Conservation (phyloP, 768 basidiomycete genomes). For the Gelatoporia subvermispora region DNA sequence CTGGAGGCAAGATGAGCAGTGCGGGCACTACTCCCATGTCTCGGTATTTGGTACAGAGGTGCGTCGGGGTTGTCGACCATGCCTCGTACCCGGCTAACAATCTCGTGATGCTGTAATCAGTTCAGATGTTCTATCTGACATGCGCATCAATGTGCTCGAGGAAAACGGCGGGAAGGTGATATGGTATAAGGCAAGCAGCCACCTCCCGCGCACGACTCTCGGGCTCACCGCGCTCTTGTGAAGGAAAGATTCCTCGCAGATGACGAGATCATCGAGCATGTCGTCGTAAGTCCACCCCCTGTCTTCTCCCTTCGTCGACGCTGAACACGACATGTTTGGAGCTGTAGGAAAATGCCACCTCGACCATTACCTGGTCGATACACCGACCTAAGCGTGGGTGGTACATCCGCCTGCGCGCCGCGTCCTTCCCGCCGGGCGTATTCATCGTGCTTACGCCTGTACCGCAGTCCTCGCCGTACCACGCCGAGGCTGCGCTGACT, state of each 20-base stretch:
- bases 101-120: slow-evolving; percentile 28
- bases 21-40: not conserved
- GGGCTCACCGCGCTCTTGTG: slow-evolving; percentile 6
- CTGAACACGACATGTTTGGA: not conserved
- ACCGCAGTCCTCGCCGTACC: slow-evolving; percentile 25
- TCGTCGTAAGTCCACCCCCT: slow-evolving; percentile 47
- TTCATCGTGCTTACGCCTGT: slow-evolving; percentile 33
- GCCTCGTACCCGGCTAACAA: not conserved
- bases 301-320: not conserved
- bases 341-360: slow-evolving; percentile 60
- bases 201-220: slow-evolving; percentile 1
- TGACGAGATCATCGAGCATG: slow-evolving; percentile 69
- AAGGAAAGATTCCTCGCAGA: slow-evolving; percentile 74
- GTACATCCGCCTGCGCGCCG: slow-evolving; percentile 76
- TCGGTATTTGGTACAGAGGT: not conserved
- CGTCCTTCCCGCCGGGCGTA: slow-evolving; percentile 54
- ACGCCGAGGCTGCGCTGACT: slow-evolving; percentile 27
- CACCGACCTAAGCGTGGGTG: slow-evolving; percentile 79
- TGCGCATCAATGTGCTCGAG: slow-evolving; percentile 59
- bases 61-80: not conserved
- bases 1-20: no score
- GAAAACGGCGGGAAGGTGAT: slow-evolving; percentile 54
- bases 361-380: slow-evolving; percentile 65
- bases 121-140: slow-evolving; percentile 68
- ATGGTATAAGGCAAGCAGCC: slow-evolving; percentile 64